Evolutionary conservation across 2,329 filamentous ascomycete genomes (phyloP).

Genomic region (Fusarium begoniae): DNA sequence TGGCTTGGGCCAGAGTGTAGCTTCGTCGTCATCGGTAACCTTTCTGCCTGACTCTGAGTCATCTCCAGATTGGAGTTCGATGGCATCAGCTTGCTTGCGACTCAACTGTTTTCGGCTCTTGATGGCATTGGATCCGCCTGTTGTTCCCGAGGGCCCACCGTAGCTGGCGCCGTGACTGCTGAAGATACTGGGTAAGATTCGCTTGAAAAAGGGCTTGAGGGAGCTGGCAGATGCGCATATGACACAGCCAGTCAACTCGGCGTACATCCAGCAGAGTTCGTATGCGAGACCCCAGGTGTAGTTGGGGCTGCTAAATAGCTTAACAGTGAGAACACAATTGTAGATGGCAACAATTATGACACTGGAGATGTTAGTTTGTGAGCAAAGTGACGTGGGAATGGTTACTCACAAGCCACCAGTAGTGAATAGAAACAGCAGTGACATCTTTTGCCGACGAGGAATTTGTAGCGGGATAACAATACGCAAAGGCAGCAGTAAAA

Average conservation of each 20-base stretch:
- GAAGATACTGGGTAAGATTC: conserved; percentile 21
- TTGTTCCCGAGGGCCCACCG: background rate
- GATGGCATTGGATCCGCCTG: conserved; percentile 11
- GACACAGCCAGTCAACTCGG: conserved; percentile 36
- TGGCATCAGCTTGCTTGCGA: conserved; percentile 30
- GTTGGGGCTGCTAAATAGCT: conserved; percentile 26
- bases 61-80: conserved; percentile 35
- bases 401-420: conserved; percentile 34
- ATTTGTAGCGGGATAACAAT: conserved; percentile 32
- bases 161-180: conserved; percentile 14
- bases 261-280: conserved; percentile 40
- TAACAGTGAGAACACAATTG: conserved; percentile 35
- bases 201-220: conserved; percentile 34
- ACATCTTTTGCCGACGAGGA: conserved; percentile 30
- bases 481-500: conserved; percentile 22
- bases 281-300: conserved; percentile 39
- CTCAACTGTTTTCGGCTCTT: conserved; percentile 28
- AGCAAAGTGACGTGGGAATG: rapidly evolving
- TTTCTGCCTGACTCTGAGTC: conserved; percentile 32
- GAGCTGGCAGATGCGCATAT: conserved; percentile 39
- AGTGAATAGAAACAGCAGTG: conserved; percentile 28
- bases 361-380: background rate
- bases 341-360: conserved; percentile 38
- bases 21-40: conserved; percentile 25
- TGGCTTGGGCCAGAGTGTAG: conserved; percentile 26